Evolutionary conservation across 1,139 yeast genomes (phyloP), one percentile per base, ranked within the genome.

Genomic region (Candida sp.): DNA sequence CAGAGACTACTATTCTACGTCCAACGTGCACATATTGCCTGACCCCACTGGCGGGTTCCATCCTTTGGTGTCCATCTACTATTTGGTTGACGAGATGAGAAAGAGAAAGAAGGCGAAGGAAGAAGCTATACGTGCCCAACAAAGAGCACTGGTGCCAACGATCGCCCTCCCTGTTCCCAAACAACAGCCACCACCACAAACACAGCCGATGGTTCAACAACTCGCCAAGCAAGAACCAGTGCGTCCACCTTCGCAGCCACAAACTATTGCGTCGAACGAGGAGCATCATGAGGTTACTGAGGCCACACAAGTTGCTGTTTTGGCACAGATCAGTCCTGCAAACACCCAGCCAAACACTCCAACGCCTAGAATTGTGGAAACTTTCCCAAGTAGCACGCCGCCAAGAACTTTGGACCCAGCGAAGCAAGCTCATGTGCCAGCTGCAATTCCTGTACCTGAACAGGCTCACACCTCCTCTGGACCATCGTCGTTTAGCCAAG

Each of bases 1-100:
- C 5, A 65, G 77, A 48, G 77, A 73, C 7, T 76, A 75, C 58
- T 73, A 75, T 1, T 63, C 77, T 22, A 78, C 78, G 4, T 67
- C 75, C 2, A 75, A 73, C 53, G 62, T 73, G 42, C 72, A 69
- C 52, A 68, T 70, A 48, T 75, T 71, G 59, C 83, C 81, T 1
- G 96, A 90, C 67, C 98, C 98, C n/a, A 90, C 97, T 1, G 80
- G 83, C 50, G 96, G 96, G 0, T 94, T 82, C 68, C 97, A 92
- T 68, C 98, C 99, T 0, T 75, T 93, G 57, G 72, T 94, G 9
- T 90, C 97, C 2, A 87, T 94, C 37, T 96, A 96, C 67, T 88
- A 83, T 64, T 77, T 96, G 60, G 97, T 93, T 25, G 85, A 83
- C 50, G 99, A 94, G 69, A 88, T 88, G 92, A 65, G 77, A 55